These are phyloP conservation scores for Arabidopsis suecica DNA, from an alignment of 345 rosid species.

Conservation along the genomic window DNA sequence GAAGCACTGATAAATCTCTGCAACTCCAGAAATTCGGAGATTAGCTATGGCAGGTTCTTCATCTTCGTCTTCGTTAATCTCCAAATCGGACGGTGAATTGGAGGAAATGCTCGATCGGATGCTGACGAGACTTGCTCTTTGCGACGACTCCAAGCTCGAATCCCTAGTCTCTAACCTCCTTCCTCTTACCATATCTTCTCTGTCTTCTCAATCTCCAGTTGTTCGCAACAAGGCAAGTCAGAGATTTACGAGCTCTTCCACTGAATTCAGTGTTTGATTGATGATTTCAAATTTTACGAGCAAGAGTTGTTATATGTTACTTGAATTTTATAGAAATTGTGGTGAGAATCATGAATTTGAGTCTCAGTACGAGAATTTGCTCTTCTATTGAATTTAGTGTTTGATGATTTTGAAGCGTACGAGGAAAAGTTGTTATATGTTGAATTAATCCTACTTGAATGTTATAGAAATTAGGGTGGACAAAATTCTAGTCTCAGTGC, in stretches of 20 bases:
- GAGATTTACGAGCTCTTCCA: neutral
- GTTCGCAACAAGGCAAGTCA: constrained; percentile 77
- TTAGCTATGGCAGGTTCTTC: constrained; percentile 61
- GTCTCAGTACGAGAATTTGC: no score
- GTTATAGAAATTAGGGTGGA: no score
- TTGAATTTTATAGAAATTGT: neutral
- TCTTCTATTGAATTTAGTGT: no score
- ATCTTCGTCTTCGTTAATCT: constrained; percentile 39
- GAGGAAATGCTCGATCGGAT: constrained; percentile 94
- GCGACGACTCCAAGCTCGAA: constrained; percentile 86
- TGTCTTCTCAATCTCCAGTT: constrained; percentile 62
- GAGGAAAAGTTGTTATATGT: no score
- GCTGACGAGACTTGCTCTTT: constrained; percentile 87
- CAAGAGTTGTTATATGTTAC: neutral
- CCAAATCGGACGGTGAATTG: constrained; percentile 69
- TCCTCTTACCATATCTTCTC: constrained; percentile 77
- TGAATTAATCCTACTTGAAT: no score
- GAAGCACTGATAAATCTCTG: constrained; percentile 9
- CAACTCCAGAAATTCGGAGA: neutral
- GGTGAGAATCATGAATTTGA: neutral
- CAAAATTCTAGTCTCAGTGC: neutral
- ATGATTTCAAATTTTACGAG: constrained; percentile 19
- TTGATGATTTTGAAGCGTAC: no score
- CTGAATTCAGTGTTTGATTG: neutral
- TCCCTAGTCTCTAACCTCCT: constrained; percentile 76